Percentiles rank a stretch among this genome's conserved stretches.
Evolutionary conservation across 2,329 filamentous ascomycete genomes (phyloP).

Genomic region (Apiospora malaysiana): DNA sequence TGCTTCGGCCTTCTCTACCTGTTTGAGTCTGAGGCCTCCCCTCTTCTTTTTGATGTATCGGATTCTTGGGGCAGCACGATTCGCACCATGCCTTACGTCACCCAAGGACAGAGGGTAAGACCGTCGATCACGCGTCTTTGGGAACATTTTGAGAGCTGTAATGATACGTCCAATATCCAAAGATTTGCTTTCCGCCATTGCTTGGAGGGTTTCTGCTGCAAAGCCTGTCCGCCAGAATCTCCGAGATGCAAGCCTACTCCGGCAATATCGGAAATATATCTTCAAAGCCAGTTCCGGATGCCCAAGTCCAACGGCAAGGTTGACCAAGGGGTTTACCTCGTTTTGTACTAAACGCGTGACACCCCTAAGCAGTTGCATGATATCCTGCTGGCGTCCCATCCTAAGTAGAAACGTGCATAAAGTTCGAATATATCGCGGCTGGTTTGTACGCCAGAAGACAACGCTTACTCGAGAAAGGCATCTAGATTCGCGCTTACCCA

Average conservation of each 20-base stretch:
- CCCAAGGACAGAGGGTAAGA: not conserved
- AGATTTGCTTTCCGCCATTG: conserved; percentile 27
- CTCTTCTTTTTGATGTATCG: not conserved
- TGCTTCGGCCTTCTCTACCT: conserved; percentile 27
- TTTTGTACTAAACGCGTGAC: conserved; percentile 25
- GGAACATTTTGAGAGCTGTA: conserved; percentile 27
- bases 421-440: conserved; percentile 29
- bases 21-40: not conserved
- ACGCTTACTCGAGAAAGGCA: conserved; percentile 27
- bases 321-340: conserved; percentile 28
- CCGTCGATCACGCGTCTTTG: not conserved
- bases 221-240: conserved; percentile 34
- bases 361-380: conserved; percentile 30
- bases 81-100: not conserved
- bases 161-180: conserved; percentile 24
- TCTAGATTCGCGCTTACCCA: not conserved
- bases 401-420: conserved; percentile 32
- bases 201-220: conserved; percentile 30
- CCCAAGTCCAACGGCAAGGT: conserved; percentile 32
- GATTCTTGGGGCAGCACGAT: not conserved
- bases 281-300: conserved; percentile 34
- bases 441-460: conserved; percentile 31
- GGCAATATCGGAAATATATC: conserved; percentile 29
- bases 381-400: conserved; percentile 34
- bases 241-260: conserved; percentile 23